Evolutionary conservation across 2,329 filamentous ascomycete genomes (phyloP).

Genomic region (Penicillium sp.): DNA sequence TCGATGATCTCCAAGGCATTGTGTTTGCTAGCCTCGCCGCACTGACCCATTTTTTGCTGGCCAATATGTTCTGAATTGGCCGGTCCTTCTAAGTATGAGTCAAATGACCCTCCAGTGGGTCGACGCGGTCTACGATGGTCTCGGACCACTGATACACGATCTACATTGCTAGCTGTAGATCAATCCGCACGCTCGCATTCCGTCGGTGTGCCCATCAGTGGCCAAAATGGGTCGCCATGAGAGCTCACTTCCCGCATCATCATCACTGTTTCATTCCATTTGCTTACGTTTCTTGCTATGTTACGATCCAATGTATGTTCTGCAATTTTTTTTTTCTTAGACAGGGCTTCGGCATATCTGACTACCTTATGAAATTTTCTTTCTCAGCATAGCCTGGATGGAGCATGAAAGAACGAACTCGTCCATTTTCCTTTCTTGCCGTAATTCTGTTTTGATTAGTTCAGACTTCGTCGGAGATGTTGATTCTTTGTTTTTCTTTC

Average conservation of each 20-base stretch:
- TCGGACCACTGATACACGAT: constrained; percentile 10
- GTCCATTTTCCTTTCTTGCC: constrained; percentile 14
- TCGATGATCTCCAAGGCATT: background rate
- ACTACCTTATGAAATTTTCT: constrained; percentile 10
- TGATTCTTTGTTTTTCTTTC: background rate
- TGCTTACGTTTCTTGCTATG: constrained; percentile 16
- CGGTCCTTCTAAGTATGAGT: constrained; percentile 4
- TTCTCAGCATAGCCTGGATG: constrained; percentile 35
- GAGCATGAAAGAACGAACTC: constrained; percentile 34
- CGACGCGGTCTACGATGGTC: constrained; percentile 3
- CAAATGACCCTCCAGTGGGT: background rate
- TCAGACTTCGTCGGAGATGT: constrained; percentile 9
- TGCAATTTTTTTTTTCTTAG: constrained; percentile 12
- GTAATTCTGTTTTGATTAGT: constrained; percentile 16
- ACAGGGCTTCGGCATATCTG: constrained; percentile 9
- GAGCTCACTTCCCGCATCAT: constrained; percentile 1
- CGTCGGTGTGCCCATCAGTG: constrained; percentile 10
- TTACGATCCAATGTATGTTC: constrained; percentile 12
- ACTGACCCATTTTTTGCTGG: constrained; percentile 1
- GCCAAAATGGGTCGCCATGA: background rate
- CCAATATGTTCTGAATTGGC: background rate
- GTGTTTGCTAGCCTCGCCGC: background rate
- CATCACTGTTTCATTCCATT: constrained; percentile 11
- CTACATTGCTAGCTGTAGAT: constrained; percentile 6
- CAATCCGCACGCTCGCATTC: constrained; percentile 4